These are phyloP conservation scores for Psilocybe sp. DNA, from an alignment of 768 basidiomycete genomes.

Conservation along the genomic window DNA sequence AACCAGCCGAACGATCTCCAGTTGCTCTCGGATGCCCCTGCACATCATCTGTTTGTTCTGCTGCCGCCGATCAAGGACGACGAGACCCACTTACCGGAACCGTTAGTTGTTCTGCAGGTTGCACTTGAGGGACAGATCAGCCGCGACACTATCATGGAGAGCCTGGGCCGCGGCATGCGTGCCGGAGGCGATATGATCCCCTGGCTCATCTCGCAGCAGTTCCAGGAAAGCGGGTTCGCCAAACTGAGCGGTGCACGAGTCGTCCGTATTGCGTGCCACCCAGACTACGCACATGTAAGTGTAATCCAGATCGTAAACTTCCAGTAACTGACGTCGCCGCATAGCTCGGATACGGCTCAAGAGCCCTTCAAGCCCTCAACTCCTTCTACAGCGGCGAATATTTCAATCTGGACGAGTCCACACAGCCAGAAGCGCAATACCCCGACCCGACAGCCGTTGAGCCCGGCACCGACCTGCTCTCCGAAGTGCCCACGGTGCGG, in stretches of 20 bases:
- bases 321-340: conserved; percentile 9
- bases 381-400: conserved; percentile 93
- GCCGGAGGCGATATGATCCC: conserved; percentile 97
- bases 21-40: conserved; percentile 93
- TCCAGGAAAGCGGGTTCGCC: conserved; percentile 94
- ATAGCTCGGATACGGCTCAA: conserved; percentile 96
- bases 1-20: conserved; percentile 99
- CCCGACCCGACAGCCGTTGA: conserved; percentile 53
- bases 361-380: conserved; percentile 83
- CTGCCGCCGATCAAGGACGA: conserved; percentile 90
- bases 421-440: conserved; percentile 51
- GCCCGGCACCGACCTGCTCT: conserved; percentile 52
- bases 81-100: conserved; percentile 89
- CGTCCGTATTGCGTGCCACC: conserved; percentile 93
- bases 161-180: conserved; percentile 76
- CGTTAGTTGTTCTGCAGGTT: conserved; percentile 93
- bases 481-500: conserved; percentile 75
- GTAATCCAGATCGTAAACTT: background rate
- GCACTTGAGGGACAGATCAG: conserved; percentile 94
- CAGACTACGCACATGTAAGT: conserved; percentile 87
- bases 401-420: conserved; percentile 78
- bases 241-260: conserved; percentile 86
- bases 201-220: conserved; percentile 93
- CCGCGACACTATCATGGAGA: conserved; percentile 81
- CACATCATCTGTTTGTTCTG: conserved; percentile 94